These are phyloP conservation scores for Gamsiella multidivaricata DNA, from an alignment of 192 early-diverging fungal species.

Conservation along the genomic window DNA sequence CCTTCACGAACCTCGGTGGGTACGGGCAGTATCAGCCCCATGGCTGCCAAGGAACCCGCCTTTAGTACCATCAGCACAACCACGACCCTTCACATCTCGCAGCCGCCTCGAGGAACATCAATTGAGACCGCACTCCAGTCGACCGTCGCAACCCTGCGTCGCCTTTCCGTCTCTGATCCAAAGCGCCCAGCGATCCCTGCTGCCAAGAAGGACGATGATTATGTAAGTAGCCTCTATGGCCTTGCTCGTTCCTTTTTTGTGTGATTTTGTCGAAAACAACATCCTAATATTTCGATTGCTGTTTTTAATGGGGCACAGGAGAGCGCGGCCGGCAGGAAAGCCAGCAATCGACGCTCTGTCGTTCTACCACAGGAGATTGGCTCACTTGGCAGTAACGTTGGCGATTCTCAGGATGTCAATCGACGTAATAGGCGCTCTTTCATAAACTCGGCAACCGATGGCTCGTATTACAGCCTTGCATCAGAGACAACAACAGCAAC, in stretches of 20 bases:
- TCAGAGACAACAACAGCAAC: conserved; percentile 3
- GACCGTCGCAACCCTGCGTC: conserved; percentile 56
- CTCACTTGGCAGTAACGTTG: neutral
- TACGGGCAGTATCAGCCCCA: neutral
- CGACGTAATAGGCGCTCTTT: conserved; percentile 14
- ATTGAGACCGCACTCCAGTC: conserved; percentile 58
- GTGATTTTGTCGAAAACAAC: too few relatives aligned
- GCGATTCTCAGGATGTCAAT: conserved; percentile 11
- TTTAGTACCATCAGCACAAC: conserved; percentile 1
- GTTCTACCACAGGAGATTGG: conserved; percentile 22
- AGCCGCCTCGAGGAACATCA: conserved; percentile 45
- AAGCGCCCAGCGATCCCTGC: conserved; percentile 35
- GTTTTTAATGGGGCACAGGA: neutral
- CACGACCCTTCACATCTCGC: conserved; percentile 49
- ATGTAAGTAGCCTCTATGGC: conserved; percentile 27
- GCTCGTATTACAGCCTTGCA: neutral
- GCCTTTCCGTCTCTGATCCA: conserved; percentile 52
- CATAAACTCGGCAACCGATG: neutral
- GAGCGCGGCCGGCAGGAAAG: conserved; percentile 8
- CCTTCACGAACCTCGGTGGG: conserved; percentile 28
- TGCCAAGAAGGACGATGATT: conserved; percentile 39
- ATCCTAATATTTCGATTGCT: too few relatives aligned
- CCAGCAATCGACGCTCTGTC: conserved; percentile 34
- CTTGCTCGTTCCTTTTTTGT: too few relatives aligned
- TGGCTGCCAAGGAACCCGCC: conserved; percentile 17